Conservation (phyloP, 1,284 basidiomycete species). For the Ustilago bromivora region DNA sequence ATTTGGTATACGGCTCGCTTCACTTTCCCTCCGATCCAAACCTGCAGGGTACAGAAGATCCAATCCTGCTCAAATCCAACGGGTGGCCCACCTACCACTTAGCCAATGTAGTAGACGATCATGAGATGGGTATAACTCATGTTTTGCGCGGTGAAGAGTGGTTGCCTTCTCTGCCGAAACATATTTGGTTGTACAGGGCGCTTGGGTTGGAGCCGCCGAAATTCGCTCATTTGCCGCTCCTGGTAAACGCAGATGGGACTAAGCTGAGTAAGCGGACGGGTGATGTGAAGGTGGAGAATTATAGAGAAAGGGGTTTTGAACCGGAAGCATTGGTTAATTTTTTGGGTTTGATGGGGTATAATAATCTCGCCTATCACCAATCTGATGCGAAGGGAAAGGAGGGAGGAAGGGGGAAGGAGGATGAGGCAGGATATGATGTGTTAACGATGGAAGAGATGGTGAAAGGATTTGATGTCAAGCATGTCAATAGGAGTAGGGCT, state of each 20-base stretch:
- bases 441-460: conserved; percentile 59
- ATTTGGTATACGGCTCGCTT: conserved; percentile 82
- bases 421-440: conserved; percentile 50
- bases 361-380: conserved; percentile 49
- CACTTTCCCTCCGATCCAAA: conserved; percentile 73
- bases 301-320: conserved; percentile 88
- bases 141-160: conserved; percentile 98
- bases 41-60: conserved; percentile 76
- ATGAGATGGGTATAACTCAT: conserved; percentile 94
- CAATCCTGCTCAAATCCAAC: conserved; percentile 91
- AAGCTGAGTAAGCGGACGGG: conserved; percentile 96
- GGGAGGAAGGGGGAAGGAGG: conserved; percentile 4
- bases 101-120: conserved; percentile 94
- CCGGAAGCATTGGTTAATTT: conserved; percentile 90
- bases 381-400: neutral
- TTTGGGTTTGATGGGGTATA: conserved; percentile 93
- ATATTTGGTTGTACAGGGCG: conserved; percentile 87
- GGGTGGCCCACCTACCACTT: conserved; percentile 96
- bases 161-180: conserved; percentile 92
- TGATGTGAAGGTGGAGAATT: conserved; percentile 87
- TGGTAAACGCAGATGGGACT: conserved; percentile 88
- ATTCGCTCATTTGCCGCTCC: conserved; percentile 90
- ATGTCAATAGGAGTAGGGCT: conserved; percentile 63
- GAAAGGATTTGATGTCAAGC: conserved; percentile 47
- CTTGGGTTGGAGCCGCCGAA: conserved; percentile 80